A percentile compares a stretch with the other conserved stretches of the same genome.
phyloP scores from a whole-genome alignment of 768 basidiomycete species.

The Filobasidium floriforme region DNA sequence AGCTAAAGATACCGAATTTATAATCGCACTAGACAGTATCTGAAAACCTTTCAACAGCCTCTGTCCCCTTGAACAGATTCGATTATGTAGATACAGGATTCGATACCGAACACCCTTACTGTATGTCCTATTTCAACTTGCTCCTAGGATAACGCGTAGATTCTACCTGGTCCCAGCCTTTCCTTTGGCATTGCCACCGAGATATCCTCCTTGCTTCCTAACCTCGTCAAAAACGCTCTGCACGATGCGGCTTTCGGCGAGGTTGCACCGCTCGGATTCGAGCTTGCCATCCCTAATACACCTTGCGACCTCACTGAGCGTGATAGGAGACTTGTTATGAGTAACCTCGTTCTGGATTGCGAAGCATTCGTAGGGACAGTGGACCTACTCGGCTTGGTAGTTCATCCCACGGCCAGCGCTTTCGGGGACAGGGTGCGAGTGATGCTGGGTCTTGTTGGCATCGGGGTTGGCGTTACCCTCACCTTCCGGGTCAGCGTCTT shows the following conservation, averaged over 20 bases:
- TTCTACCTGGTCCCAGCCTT: conserved; percentile 20
- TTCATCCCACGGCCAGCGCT: conserved; percentile 62
- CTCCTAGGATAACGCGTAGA: too few relatives aligned
- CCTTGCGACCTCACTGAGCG: conserved; percentile 59
- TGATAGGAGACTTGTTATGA: neutral
- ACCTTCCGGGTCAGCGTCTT: conserved; percentile 19
- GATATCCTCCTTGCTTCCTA: conserved; percentile 57
- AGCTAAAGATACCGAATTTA: too few relatives aligned
- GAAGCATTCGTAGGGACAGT: neutral
- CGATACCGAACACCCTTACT: too few relatives aligned
- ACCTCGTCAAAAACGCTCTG: conserved; percentile 85
- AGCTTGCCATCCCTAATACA: conserved; percentile 65
- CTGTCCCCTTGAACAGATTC: too few relatives aligned
- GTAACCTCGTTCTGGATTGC: neutral
- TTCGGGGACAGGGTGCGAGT: conserved; percentile 32
- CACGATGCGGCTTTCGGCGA: conserved; percentile 68
- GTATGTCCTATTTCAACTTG: too few relatives aligned
- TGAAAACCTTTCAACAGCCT: too few relatives aligned
- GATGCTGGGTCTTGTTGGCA: conserved; percentile 51
- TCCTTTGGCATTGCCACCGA: conserved; percentile 44
- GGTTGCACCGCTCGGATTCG: conserved; percentile 68
- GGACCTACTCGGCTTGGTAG: conserved; percentile 62
- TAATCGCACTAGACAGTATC: too few relatives aligned
- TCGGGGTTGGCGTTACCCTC: conserved; percentile 17
- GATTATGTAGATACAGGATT: too few relatives aligned